These are phyloP conservation scores for Penicillium odoratum DNA, from an alignment of 495 filamentous ascomycete species.

Conservation along the genomic window DNA sequence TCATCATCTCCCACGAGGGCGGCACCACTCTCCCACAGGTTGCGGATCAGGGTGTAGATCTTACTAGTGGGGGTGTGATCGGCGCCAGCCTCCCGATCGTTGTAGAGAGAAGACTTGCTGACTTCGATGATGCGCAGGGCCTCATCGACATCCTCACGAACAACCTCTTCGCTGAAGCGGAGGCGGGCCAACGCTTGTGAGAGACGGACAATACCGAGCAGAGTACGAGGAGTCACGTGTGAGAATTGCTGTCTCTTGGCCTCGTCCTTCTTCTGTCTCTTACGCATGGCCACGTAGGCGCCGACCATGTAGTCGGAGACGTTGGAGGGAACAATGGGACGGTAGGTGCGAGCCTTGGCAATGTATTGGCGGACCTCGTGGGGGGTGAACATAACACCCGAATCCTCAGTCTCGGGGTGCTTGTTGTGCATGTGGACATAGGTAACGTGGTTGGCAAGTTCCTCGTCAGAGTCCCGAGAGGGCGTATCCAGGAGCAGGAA, in stretches of 20 bases:
- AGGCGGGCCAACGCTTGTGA: conserved; percentile 94
- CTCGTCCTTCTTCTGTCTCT: conserved; percentile 86
- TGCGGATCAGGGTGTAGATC: conserved; percentile 91
- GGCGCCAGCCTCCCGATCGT: conserved; percentile 56
- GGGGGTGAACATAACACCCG: conserved; percentile 76
- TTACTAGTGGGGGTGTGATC: conserved; percentile 82
- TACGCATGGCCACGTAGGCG: conserved; percentile 89
- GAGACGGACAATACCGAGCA: conserved; percentile 88
- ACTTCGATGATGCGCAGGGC: conserved; percentile 88
- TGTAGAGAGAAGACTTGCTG: conserved; percentile 81
- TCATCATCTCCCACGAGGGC: conserved; percentile 71
- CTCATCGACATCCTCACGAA: conserved; percentile 93
- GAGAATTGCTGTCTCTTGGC: conserved; percentile 85
- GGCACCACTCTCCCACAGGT: conserved; percentile 77
- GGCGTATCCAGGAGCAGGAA: conserved; percentile 96
- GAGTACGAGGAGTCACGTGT: conserved; percentile 88
- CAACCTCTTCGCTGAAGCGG: conserved; percentile 78
- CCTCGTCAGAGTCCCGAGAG: conserved; percentile 80
- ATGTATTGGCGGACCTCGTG: conserved; percentile 94
- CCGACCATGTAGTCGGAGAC: conserved; percentile 95
- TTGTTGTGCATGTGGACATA: conserved; percentile 97
- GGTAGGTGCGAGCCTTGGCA: conserved; percentile 84
- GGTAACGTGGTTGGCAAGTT: conserved; percentile 93
- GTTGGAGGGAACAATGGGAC: conserved; percentile 76
- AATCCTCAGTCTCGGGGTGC: conserved; percentile 75